Evolutionary conservation across 345 rosid genomes (phyloP).

Genomic region (Carallia brachiata): DNA sequence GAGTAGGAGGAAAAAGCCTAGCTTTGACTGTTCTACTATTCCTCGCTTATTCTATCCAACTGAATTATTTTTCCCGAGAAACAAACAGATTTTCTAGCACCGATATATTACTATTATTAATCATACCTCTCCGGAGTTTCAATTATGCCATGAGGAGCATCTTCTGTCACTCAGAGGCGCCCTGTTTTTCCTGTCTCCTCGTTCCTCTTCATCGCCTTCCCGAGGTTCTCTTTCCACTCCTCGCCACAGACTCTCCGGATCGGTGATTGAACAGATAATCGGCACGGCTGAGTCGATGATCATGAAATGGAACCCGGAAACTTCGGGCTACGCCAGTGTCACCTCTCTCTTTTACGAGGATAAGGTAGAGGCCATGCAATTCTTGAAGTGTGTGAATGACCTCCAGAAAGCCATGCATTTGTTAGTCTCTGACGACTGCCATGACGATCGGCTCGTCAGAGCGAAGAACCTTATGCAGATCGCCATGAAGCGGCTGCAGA

Average conservation of each 20-base stretch:
- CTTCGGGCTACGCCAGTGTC: slow-evolving; percentile 9
- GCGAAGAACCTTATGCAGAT: slow-evolving; percentile 13
- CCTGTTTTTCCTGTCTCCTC: slow-evolving; percentile 12
- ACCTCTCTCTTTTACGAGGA: slow-evolving; percentile 22
- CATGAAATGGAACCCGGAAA: slow-evolving; percentile 26
- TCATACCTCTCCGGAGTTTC: background rate
- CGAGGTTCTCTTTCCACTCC: background rate
- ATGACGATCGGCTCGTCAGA: background rate
- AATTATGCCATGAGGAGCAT: slow-evolving; percentile 26
- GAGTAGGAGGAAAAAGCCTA: no score
- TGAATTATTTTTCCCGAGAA: background rate
- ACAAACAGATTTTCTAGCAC: background rate
- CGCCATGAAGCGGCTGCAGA: slow-evolving; percentile 13
- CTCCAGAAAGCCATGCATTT: slow-evolving; percentile 12
- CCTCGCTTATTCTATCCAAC: no score
- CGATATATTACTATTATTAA: background rate
- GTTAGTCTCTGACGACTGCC: background rate
- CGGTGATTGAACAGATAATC: slow-evolving; percentile 3
- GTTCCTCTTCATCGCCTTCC: slow-evolving; percentile 2
- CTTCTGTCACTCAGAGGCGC: slow-evolving; percentile 14
- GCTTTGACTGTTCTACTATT: no score
- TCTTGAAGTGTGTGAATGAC: slow-evolving; percentile 10
- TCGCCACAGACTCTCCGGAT: slow-evolving; percentile 13
- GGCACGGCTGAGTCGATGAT: slow-evolving; percentile 12
- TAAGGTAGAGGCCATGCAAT: slow-evolving; percentile 9